Evolutionary conservation across 139 green algal genomes (phyloP).

Genomic region (Auxenochlorella pyrenoidosa): DNA sequence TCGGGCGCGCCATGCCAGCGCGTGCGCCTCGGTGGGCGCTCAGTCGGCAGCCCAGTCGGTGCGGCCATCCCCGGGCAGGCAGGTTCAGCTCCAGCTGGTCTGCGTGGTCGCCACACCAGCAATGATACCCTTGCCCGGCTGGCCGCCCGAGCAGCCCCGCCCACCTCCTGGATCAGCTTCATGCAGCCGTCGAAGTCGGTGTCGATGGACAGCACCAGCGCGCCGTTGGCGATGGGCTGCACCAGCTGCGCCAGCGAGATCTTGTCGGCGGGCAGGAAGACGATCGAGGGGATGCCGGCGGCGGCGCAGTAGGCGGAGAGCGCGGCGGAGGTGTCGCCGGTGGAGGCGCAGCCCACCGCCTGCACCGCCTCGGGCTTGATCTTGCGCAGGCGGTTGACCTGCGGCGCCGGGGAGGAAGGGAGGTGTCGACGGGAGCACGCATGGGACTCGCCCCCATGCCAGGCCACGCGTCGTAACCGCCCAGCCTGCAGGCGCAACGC

Average conservation of each 20-base stretch:
- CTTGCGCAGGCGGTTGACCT: constrained; percentile 89
- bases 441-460: too few species aligned
- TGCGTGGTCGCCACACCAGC: too few species aligned
- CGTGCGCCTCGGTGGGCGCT: too few species aligned
- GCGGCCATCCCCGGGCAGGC: too few species aligned
- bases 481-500: too few species aligned
- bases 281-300: constrained; percentile 96
- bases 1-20: too few species aligned
- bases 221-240: constrained; percentile 99
- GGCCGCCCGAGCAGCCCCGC: constrained; percentile 52
- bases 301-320: constrained; percentile 98
- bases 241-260: constrained; percentile 98
- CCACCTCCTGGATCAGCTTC: constrained; percentile 94
- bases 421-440: not conserved
- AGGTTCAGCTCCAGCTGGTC: too few species aligned
- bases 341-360: constrained; percentile 98
- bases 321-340: constrained; percentile 97
- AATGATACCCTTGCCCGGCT: too few species aligned
- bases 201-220: constrained; percentile 98
- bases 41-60: too few species aligned
- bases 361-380: constrained; percentile 86
- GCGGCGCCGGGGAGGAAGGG: not conserved
- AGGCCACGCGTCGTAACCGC: too few species aligned
- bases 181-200: constrained; percentile 99
- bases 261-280: constrained; percentile 99